Conservation (phyloP, 345 rosid genomes). For the Excoecaria cochinchinensis region DNA sequence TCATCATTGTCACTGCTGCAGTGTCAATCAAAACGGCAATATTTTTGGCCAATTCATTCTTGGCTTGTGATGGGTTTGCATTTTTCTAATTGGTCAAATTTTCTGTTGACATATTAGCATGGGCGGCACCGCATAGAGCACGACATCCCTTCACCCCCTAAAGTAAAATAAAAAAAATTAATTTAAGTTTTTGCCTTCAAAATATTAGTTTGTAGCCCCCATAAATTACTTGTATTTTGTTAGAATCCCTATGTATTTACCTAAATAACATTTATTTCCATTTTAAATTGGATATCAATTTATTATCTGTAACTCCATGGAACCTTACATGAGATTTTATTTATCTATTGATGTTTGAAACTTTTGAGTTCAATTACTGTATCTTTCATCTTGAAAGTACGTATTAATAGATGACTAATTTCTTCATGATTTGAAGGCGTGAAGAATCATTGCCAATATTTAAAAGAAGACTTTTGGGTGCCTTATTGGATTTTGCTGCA, state of each 20-base stretch:
- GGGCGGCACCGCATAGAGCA: no score
- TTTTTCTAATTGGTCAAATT: background rate
- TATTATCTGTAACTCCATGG: background rate
- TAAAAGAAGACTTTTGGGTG: slow-evolving; percentile 94
- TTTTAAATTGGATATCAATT: no score
- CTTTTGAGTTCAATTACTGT: background rate
- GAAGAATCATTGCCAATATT: slow-evolving; percentile 94
- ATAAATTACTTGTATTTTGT: no score
- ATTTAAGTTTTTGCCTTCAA: no score
- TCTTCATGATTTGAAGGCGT: slow-evolving; percentile 59
- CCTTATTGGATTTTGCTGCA: slow-evolving; percentile 93
- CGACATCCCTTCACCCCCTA: no score
- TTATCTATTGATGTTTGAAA: background rate
- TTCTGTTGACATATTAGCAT: background rate
- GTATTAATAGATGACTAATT: slow-evolving; percentile 12
- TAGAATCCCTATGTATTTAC: no score
- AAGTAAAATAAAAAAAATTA: no score
- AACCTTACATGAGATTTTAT: background rate
- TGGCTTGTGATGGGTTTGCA: background rate
- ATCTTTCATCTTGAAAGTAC: slow-evolving; percentile 9
- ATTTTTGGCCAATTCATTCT: background rate
- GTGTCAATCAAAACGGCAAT: background rate
- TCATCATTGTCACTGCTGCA: background rate
- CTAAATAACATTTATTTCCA: no score
- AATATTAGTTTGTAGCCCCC: no score